Evolutionary conservation across 208 protist species (phyloP).

Genomic region (Wallacemonas rigidus): DNA sequence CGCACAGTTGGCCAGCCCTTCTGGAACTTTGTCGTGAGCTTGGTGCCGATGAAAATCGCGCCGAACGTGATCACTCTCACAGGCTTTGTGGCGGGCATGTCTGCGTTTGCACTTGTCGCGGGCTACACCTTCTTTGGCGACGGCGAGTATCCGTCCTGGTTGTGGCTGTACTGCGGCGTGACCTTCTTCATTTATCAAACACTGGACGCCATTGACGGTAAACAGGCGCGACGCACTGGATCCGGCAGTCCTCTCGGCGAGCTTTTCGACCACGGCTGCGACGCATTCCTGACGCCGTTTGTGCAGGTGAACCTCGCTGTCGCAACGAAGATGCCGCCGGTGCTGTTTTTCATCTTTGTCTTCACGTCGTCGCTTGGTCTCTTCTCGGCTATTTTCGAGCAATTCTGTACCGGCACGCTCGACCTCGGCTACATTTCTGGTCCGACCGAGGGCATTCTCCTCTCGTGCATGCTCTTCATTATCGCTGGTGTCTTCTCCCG

Average conservation of each 20-base stretch:
- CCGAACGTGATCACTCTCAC: slow-evolving; percentile 88
- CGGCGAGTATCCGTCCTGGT: slow-evolving; percentile 83
- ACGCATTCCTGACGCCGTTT: slow-evolving; percentile 86
- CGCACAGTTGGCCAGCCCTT: slow-evolving; percentile 80
- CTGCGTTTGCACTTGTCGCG: slow-evolving; percentile 59
- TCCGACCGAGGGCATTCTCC: slow-evolving; percentile 87
- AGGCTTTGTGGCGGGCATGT: slow-evolving; percentile 78
- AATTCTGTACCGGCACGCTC: slow-evolving; percentile 91
- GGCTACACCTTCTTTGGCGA: slow-evolving; percentile 59
- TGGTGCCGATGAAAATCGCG: slow-evolving; percentile 88
- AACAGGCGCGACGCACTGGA: slow-evolving; percentile 93
- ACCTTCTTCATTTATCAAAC: slow-evolving; percentile 92
- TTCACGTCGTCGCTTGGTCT: slow-evolving; percentile 55
- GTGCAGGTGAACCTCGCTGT: slow-evolving; percentile 64
- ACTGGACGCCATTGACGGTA: slow-evolving; percentile 95
- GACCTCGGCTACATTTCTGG: slow-evolving; percentile 89
- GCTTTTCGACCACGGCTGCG: slow-evolving; percentile 96
- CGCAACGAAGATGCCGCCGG: slow-evolving; percentile 41
- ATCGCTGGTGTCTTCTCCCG: slow-evolving; percentile 43
- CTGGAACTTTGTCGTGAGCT: slow-evolving; percentile 85
- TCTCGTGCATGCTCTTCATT: slow-evolving; percentile 63
- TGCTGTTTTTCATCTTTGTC: slow-evolving; percentile 52
- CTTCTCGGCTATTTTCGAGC: slow-evolving; percentile 86
- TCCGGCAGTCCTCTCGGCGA: slow-evolving; percentile 92
- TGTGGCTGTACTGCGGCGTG: slow-evolving; percentile 75